Conservation (phyloP, 2,329 filamentous ascomycete species). For the Aspergillus arachidicola region DNA sequence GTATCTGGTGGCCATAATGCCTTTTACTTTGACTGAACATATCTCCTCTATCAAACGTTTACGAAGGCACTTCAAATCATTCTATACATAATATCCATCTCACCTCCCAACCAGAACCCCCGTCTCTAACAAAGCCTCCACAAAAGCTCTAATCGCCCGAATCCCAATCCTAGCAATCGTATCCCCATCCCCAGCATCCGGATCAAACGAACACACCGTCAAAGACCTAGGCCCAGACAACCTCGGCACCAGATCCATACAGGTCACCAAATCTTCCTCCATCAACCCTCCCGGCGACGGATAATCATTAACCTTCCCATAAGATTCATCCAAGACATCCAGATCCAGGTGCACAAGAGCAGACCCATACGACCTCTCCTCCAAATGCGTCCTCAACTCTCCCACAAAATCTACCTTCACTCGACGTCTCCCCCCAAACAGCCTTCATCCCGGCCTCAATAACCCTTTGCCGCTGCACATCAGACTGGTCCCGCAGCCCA, state of each 20-base stretch:
- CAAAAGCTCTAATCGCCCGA: background rate
- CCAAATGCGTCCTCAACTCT: slow-evolving; percentile 14
- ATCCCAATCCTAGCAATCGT: background rate
- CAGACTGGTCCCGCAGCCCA: slow-evolving; percentile 31
- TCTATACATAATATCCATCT: background rate
- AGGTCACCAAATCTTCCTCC: background rate
- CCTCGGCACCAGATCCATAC: background rate
- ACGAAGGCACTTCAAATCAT: background rate
- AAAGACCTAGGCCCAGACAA: background rate
- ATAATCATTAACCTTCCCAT: slow-evolving; percentile 42
- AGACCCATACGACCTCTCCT: slow-evolving; percentile 12
- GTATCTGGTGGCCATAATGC: no score
- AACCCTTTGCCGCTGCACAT: slow-evolving; percentile 34
- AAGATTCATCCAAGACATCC: slow-evolving; percentile 36
- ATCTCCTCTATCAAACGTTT: background rate
- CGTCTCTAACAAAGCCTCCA: background rate
- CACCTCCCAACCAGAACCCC: background rate
- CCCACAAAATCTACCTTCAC: slow-evolving; percentile 21
- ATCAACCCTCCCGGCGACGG: slow-evolving; percentile 36
- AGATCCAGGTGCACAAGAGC: slow-evolving; percentile 42
- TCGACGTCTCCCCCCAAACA: slow-evolving; percentile 29
- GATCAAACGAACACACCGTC: background rate
- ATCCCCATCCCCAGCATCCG: background rate
- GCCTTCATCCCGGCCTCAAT: slow-evolving; percentile 31
- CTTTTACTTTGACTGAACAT: background rate